These are phyloP conservation scores for Tricholoma hemisulphureum DNA, from an alignment of 768 basidiomycete species.

Conservation along the genomic window DNA sequence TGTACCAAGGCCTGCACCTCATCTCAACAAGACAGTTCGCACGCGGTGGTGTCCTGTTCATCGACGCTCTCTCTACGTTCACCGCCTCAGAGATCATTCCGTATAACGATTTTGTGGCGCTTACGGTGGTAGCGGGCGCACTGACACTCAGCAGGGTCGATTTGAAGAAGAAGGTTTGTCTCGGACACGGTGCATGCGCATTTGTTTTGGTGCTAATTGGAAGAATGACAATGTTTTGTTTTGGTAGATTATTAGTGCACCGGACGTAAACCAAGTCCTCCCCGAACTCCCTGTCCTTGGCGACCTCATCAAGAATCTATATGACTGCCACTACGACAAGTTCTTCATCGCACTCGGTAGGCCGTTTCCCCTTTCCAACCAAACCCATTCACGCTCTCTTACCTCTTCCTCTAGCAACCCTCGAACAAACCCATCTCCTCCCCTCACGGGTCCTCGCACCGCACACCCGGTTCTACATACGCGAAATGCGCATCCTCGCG, in stretches of 20 bases:
- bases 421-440: conserved; percentile 86
- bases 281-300: conserved; percentile 81
- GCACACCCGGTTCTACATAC: conserved; percentile 86
- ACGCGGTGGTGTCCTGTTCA: conserved; percentile 76
- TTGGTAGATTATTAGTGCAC: conserved; percentile 71
- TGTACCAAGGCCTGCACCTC: conserved; percentile 85
- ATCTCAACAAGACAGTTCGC: conserved; percentile 92
- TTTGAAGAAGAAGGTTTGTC: conserved; percentile 77
- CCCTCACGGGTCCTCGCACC: conserved; percentile 83
- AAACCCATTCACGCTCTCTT: conserved; percentile 3
- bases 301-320: conserved; percentile 81
- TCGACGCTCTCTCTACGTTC: conserved; percentile 92
- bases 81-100: conserved; percentile 86
- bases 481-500: conserved; percentile 95
- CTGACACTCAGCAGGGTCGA: conserved; percentile 79
- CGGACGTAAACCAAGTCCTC: conserved; percentile 84
- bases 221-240: not conserved
- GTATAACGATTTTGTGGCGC: conserved; percentile 87
- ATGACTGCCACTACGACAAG: conserved; percentile 92
- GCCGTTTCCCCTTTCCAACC: conserved; percentile 13
- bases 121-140: conserved; percentile 78
- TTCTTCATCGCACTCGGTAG: conserved; percentile 88
- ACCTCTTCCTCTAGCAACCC: conserved; percentile 56
- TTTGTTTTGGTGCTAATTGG: conserved; percentile 4
- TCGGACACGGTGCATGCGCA: not conserved